phyloP scores from a whole-genome alignment of 257 asterid species.

The Catharanthus roseus region DNA sequence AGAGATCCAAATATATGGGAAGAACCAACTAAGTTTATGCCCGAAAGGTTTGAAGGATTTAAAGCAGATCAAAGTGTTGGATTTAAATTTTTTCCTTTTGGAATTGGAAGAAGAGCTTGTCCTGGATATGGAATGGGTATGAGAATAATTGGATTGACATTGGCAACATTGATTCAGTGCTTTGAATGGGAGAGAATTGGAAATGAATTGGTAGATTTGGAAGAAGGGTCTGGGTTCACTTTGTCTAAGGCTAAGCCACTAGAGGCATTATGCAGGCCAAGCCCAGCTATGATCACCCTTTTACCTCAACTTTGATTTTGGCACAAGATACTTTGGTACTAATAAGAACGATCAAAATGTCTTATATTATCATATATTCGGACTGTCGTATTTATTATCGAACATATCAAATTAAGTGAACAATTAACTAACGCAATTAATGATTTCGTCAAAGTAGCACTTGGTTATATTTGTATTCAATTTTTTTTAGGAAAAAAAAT shows the following conservation, averaged over 20 bases:
- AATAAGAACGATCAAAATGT: no score
- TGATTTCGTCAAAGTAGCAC: no score
- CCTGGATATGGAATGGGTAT: constrained; percentile 12
- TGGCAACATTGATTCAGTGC: constrained; percentile 11
- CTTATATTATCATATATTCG: no score
- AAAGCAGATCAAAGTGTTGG: background rate
- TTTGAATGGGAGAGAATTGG: constrained; percentile 14
- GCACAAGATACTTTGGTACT: no score
- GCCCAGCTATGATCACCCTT: background rate
- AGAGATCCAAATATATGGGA: constrained; percentile 6
- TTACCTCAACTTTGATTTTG: background rate
- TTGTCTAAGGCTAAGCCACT: constrained; percentile 10
- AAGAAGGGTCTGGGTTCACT: constrained; percentile 11
- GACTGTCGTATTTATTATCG: no score
- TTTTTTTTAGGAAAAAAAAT: no score
- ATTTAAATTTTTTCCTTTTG: constrained; percentile 4
- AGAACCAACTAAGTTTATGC: background rate
- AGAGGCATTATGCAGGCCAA: background rate
- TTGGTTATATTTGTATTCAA: no score
- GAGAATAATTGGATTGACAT: background rate
- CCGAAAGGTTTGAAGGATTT: constrained; percentile 6
- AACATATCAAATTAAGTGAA: no score
- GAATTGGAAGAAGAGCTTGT: constrained; percentile 16
- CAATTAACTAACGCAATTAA: no score
- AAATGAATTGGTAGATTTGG: constrained; percentile 12